These are phyloP conservation scores for Colletotrichum godetiae DNA, from an alignment of 2,329 filamentous ascomycete genomes.

Conservation along the genomic window DNA sequence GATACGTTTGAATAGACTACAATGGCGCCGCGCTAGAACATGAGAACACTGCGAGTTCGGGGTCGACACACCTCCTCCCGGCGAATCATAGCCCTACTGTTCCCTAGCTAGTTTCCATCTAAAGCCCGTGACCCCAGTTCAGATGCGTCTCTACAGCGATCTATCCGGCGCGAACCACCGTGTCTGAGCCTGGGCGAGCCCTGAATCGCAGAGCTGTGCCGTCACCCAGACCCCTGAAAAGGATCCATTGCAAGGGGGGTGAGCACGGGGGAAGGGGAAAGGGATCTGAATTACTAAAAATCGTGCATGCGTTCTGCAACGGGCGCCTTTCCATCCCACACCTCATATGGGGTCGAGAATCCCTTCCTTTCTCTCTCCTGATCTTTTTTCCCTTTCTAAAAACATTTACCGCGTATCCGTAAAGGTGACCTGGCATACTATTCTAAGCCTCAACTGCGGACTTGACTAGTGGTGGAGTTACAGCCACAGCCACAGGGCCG, in stretches of 20 bases:
- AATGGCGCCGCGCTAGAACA: neutral
- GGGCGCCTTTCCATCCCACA: neutral
- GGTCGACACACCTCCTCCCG: neutral
- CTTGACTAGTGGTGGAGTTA: too few species aligned
- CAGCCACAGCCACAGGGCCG: neutral
- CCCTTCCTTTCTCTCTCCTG: neutral
- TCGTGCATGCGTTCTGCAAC: neutral
- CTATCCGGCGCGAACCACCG: neutral
- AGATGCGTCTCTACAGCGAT: neutral
- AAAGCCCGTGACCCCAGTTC: neutral
- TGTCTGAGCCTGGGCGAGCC: neutral
- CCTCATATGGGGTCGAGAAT: conserved; percentile 4
- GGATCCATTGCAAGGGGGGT: neutral
- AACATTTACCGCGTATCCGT: too few species aligned
- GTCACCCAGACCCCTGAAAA: neutral
- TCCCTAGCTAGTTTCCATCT: neutral
- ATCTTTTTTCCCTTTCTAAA: neutral
- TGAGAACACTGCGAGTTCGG: neutral
- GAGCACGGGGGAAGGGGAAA: neutral
- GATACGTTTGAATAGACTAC: conserved; percentile 7
- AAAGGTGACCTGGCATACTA: neutral
- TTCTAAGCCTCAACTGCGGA: neutral
- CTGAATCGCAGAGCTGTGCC: neutral
- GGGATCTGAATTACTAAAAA: conserved; percentile 7
- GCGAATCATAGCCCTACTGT: neutral